Evolutionary conservation across 331 rosid genomes (phyloP).

Genomic region (Stylosanthes scabra): DNA sequence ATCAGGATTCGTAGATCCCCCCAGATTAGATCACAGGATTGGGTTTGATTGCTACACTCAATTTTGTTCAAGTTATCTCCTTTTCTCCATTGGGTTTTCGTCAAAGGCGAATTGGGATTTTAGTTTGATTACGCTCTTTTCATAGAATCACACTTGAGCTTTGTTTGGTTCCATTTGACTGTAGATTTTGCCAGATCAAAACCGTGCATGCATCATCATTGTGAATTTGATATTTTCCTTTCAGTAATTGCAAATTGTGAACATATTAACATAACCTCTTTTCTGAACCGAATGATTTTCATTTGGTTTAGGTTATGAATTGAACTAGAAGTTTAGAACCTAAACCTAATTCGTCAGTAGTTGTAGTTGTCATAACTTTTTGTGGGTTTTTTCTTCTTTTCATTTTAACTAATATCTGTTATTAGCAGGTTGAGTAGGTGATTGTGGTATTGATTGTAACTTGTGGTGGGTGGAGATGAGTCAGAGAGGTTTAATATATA

Average conservation of each 20-base stretch:
- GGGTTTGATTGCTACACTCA: not conserved
- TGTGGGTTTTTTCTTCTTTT: not conserved
- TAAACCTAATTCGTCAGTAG: slow-evolving; percentile 11
- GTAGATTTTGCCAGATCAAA: not conserved
- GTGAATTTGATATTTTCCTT: not conserved
- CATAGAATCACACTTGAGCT: not conserved
- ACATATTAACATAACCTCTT: not conserved
- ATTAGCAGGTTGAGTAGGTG: slow-evolving; percentile 27
- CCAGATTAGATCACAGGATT: slow-evolving; percentile 28
- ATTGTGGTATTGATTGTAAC: slow-evolving; percentile 31
- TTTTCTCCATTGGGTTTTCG: not conserved
- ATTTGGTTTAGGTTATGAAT: slow-evolving; percentile 20
- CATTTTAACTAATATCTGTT: slow-evolving; percentile 9
- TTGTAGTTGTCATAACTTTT: not conserved
- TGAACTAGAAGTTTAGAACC: slow-evolving; percentile 15
- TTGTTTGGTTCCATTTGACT: not conserved
- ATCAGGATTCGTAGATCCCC: slow-evolving; percentile 25
- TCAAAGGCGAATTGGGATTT: not conserved
- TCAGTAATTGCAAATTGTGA: not conserved
- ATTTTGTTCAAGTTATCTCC: not conserved
- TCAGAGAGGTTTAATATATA: slow-evolving; percentile 87
- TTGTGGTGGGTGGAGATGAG: slow-evolving; percentile 62
- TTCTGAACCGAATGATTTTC: slow-evolving; percentile 1
- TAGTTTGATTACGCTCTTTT: slow-evolving; percentile 1
- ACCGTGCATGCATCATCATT: not conserved